Percentiles rank a stretch among this genome's conserved stretches.
Conservation (phyloP, 805 yeast genomes). For the Candida tammaniensis region DNA sequence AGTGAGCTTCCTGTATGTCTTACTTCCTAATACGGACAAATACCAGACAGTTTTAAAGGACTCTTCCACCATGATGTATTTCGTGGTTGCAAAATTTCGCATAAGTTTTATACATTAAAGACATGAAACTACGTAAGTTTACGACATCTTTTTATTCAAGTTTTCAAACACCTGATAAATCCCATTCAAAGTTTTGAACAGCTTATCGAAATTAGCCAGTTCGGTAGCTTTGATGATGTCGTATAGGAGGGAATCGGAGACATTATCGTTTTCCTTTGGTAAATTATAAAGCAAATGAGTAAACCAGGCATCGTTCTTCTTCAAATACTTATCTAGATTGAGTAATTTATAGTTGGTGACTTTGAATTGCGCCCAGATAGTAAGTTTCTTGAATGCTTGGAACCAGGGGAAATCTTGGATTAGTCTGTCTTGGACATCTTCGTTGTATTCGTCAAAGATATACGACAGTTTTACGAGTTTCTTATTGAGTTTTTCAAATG, state of each 20-base stretch:
- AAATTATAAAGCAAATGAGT: constrained; percentile 10
- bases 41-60: constrained; percentile 12
- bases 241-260: constrained; percentile 18
- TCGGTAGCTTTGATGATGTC: constrained; percentile 4
- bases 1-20: constrained; percentile 2
- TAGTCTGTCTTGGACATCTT: constrained; percentile 48
- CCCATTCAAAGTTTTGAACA: constrained; percentile 21
- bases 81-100: too few species aligned
- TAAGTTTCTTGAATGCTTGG: constrained; percentile 54
- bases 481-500: constrained; percentile 1
- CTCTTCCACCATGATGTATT: too few species aligned
- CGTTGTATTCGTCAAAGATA: constrained; percentile 47
- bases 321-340: constrained; percentile 31
- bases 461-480: constrained; percentile 23
- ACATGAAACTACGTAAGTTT: too few species aligned
- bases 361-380: constrained; percentile 55
- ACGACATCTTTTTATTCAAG: constrained; percentile 16
- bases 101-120: too few species aligned
- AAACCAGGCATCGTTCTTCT: constrained; percentile 6
- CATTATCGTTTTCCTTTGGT: constrained; percentile 13
- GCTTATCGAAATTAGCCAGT: constrained; percentile 17
- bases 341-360: constrained; percentile 50
- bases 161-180: constrained; percentile 23
- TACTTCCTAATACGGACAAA: constrained; percentile 9
- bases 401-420: constrained; percentile 79